A percentile compares a stretch with the other conserved stretches of the same genome.
Conservation (phyloP, 2,329 filamentous ascomycete species). For the Diaporthe velutina region DNA sequence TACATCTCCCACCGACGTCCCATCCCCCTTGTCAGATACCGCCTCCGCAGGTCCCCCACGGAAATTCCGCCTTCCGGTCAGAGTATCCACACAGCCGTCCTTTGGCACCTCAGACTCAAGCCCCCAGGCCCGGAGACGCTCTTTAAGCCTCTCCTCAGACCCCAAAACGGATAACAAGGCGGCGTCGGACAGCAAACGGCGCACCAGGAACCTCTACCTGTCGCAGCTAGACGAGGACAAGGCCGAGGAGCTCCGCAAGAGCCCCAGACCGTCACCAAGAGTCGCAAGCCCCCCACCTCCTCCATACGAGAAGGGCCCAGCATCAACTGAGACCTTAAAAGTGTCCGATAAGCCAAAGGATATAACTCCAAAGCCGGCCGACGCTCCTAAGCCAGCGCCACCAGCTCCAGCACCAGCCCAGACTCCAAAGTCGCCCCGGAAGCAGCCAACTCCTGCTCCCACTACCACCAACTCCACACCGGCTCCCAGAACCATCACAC, state of each 20-base stretch:
- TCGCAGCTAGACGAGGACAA: conserved; percentile 31
- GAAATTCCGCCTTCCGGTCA: conserved; percentile 29
- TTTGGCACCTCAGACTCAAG: conserved; percentile 27
- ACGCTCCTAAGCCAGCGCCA: conserved; percentile 18
- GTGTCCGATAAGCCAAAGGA: conserved; percentile 27
- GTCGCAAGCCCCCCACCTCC: conserved; percentile 30
- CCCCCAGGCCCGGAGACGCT: conserved; percentile 25
- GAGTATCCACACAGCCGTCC: conserved; percentile 25
- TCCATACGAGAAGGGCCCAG: conserved; percentile 29
- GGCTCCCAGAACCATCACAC: not conserved
- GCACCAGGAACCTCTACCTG: conserved; percentile 23
- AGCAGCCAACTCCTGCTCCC: conserved; percentile 9
- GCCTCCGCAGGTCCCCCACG: conserved; percentile 17
- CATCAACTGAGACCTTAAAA: conserved; percentile 29
- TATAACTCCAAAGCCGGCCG: conserved; percentile 7
- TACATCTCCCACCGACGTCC: conserved; percentile 25
- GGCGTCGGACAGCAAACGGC: conserved; percentile 18
- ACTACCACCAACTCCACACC: not conserved
- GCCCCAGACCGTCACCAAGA: conserved; percentile 31
- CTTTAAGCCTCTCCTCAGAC: conserved; percentile 15
- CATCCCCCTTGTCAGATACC: conserved; percentile 26
- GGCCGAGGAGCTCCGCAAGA: conserved; percentile 31
- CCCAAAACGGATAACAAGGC: conserved; percentile 25
- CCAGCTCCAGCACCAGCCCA: not conserved
- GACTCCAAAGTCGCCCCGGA: conserved; percentile 15